Evolutionary conservation across 176 grass and related monocot genomes (phyloP).

Genomic region (Olyra latifolia): DNA sequence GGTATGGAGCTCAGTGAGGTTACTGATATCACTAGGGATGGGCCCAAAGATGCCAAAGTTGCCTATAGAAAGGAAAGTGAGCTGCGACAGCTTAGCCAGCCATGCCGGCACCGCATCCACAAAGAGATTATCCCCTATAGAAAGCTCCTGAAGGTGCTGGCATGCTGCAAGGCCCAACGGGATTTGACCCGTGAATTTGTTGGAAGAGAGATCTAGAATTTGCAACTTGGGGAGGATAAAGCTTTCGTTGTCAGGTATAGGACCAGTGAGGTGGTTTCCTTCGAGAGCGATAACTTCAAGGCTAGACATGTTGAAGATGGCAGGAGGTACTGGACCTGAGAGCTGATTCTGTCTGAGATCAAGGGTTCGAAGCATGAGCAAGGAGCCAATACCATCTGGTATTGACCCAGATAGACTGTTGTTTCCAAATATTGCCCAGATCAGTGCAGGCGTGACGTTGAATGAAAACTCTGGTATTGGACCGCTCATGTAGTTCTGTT

Average conservation of each 20-base stretch:
- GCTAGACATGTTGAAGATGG: slow-evolving; percentile 13
- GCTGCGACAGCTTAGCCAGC: not conserved
- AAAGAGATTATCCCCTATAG: too few relatives aligned
- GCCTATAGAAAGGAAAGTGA: not conserved
- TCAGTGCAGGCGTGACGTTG: too few relatives aligned
- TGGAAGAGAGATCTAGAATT: accelerated
- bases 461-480: too few relatives aligned
- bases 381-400: too few relatives aligned
- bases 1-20: not conserved
- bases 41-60: not conserved
- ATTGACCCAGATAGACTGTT: too few relatives aligned
- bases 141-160: too few relatives aligned
- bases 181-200: not conserved
- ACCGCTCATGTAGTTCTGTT: too few relatives aligned
- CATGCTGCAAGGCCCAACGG: not conserved
- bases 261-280: too few relatives aligned
- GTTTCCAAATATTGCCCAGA: too few relatives aligned
- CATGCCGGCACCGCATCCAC: slow-evolving; percentile 3
- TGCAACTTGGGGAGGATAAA: not conserved
- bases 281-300: too few relatives aligned
- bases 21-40: not conserved
- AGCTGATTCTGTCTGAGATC: not conserved
- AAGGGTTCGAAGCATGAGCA: not conserved
- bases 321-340: not conserved
- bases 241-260: not conserved